Percentiles rank a stretch among this genome's conserved stretches.
Conservation (phyloP, 176 grass and related monocot species). For the Canna indica region DNA sequence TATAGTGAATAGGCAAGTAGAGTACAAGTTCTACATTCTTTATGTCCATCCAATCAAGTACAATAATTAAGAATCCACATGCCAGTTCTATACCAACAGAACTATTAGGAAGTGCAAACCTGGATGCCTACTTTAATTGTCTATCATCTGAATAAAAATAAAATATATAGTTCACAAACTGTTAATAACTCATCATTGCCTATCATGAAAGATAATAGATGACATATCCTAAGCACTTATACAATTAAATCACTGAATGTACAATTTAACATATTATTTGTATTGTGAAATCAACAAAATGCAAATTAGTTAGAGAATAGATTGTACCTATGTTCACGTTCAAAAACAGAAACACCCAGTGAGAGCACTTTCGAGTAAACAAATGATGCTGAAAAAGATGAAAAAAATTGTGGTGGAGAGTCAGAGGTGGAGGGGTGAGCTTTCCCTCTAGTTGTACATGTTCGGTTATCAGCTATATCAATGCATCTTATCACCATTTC, state of each 20-base stretch:
- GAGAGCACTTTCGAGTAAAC: slow-evolving; percentile 79
- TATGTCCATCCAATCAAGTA: not conserved
- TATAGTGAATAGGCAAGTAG: not conserved
- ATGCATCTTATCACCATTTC: slow-evolving; percentile 71
- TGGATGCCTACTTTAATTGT: not conserved
- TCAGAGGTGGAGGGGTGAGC: slow-evolving; percentile 12
- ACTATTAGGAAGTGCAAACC: not conserved
- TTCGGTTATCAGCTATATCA: slow-evolving; percentile 51
- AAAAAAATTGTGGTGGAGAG: slow-evolving; percentile 53
- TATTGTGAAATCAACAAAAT: not conserved
- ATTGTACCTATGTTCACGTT: slow-evolving; percentile 53
- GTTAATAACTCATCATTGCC: not conserved
- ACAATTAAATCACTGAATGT: not conserved
- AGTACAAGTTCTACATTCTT: not conserved
- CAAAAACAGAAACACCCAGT: slow-evolving; percentile 72
- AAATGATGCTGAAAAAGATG: slow-evolving; percentile 62
- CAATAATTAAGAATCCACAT: not conserved
- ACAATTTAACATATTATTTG: not conserved
- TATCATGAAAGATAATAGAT: not conserved
- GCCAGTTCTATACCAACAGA: not conserved
- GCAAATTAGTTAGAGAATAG: not conserved
- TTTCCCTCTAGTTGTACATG: slow-evolving; percentile 36
- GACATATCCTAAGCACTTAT: not conserved
- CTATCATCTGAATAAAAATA: not conserved
- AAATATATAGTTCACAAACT: no score